These are phyloP conservation scores for Saururus chinensis DNA, from an alignment of 164 flowering plant genomes.

Conservation along the genomic window DNA sequence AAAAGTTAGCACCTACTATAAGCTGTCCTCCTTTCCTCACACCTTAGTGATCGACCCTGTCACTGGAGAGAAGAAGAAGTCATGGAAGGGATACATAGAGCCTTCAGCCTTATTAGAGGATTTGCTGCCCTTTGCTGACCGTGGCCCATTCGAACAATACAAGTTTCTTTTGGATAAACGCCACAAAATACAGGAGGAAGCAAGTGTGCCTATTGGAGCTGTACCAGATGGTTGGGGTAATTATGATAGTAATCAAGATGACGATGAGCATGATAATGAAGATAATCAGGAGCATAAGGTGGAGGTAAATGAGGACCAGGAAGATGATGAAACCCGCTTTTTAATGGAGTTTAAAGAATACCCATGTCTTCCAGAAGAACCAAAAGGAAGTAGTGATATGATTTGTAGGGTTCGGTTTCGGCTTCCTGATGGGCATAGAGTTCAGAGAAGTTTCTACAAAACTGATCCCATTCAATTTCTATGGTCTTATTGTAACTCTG, in stretches of 20 bases:
- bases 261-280: no score
- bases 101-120: constrained; percentile 82
- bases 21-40: constrained; percentile 57
- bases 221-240: no score
- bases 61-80: constrained; percentile 85
- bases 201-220: no score
- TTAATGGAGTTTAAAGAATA: no score
- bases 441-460: constrained; percentile 64
- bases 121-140: constrained; percentile 67
- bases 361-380: constrained; percentile 81
- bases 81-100: constrained; percentile 78
- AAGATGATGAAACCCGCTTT: no score
- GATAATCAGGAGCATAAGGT: no score
- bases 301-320: no score
- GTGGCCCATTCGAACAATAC: constrained; percentile 56
- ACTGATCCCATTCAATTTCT: constrained; percentile 77
- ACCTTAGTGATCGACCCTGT: constrained; percentile 80
- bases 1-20: constrained; percentile 86
- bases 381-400: constrained; percentile 52
- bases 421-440: constrained; percentile 84
- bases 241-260: no score
- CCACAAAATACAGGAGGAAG: no score
- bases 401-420: constrained; percentile 83
- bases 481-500: constrained; percentile 83
- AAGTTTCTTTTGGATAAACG: no score